These are phyloP conservation scores for Lepidium aucheri DNA, from an alignment of 345 rosid genomes.

Conservation along the genomic window DNA sequence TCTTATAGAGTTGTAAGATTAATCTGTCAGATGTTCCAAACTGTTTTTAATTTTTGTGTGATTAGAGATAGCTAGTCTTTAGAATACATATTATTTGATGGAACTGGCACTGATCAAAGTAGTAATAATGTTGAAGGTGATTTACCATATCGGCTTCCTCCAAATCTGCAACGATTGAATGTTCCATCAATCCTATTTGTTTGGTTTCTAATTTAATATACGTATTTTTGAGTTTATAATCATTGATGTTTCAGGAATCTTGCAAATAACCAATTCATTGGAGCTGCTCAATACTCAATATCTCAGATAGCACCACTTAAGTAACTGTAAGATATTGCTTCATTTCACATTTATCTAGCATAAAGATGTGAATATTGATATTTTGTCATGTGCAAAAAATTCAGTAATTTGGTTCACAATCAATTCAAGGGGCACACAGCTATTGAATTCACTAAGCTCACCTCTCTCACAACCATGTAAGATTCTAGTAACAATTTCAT, in stretches of 20 bases:
- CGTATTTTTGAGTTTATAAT: background rate
- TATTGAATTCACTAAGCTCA: slow-evolving; percentile 58
- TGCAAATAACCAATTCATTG: slow-evolving; percentile 61
- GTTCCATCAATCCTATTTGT: too few relatives aligned
- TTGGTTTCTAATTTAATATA: too few relatives aligned
- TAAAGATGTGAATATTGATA: background rate
- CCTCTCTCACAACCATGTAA: slow-evolving; percentile 73
- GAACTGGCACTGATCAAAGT: too few relatives aligned
- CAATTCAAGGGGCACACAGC: slow-evolving; percentile 47
- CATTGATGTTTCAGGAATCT: slow-evolving; percentile 56
- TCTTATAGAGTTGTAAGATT: slow-evolving; percentile 62
- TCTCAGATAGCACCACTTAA: slow-evolving; percentile 47
- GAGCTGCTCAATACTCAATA: slow-evolving; percentile 42
- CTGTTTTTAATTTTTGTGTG: background rate
- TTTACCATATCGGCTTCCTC: too few relatives aligned
- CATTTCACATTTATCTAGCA: slow-evolving; percentile 7
- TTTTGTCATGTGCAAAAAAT: slow-evolving; percentile 12
- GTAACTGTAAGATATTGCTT: slow-evolving; percentile 54
- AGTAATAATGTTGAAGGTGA: too few relatives aligned
- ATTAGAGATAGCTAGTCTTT: background rate
- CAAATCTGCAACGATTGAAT: too few relatives aligned
- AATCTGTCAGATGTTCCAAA: background rate
- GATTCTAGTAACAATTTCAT: slow-evolving; percentile 15
- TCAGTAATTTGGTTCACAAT: slow-evolving; percentile 79
- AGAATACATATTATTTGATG: background rate